A percentile compares a stretch with the other conserved stretches of the same genome.
phyloP scores from a whole-genome alignment of 2,329 filamentous ascomycete genomes.

The Alternaria sp. region DNA sequence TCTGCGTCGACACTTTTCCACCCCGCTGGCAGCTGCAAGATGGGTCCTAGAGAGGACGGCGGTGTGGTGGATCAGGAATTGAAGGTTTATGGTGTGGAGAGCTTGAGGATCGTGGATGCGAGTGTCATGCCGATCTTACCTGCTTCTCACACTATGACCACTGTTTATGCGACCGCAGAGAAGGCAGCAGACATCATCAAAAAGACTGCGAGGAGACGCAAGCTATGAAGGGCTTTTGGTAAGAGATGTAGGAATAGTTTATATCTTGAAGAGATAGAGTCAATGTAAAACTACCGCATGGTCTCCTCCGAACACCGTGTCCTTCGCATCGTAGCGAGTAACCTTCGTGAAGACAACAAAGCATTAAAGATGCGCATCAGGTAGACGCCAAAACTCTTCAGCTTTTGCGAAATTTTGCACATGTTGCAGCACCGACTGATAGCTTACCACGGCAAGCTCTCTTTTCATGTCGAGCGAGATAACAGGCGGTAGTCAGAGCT shows the following conservation, averaged over 20 bases:
- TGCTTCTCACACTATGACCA: conserved; percentile 32
- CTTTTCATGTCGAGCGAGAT: background rate
- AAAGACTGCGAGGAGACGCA: background rate
- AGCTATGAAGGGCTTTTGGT: background rate
- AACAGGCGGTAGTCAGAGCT: background rate
- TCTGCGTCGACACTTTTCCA: conserved; percentile 34
- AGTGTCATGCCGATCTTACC: conserved; percentile 33
- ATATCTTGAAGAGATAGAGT: background rate
- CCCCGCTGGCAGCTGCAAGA: conserved; percentile 37
- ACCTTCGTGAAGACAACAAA: background rate
- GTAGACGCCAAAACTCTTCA: background rate
- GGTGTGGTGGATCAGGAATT: conserved; percentile 40
- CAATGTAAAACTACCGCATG: background rate
- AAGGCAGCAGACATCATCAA: conserved; percentile 29
- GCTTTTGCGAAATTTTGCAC: background rate
- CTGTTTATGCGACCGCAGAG: conserved; percentile 32
- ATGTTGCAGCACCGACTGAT: background rate
- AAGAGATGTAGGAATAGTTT: background rate
- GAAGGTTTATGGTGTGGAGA: conserved; percentile 39
- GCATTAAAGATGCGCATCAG: background rate
- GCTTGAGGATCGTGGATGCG: conserved; percentile 30
- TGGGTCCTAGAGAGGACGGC: conserved; percentile 38
- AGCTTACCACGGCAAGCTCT: background rate
- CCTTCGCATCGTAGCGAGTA: background rate
- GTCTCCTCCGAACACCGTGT: background rate